phyloP scores from a whole-genome alignment of 257 asterid species.

The Nicotiana obtusifolia region DNA sequence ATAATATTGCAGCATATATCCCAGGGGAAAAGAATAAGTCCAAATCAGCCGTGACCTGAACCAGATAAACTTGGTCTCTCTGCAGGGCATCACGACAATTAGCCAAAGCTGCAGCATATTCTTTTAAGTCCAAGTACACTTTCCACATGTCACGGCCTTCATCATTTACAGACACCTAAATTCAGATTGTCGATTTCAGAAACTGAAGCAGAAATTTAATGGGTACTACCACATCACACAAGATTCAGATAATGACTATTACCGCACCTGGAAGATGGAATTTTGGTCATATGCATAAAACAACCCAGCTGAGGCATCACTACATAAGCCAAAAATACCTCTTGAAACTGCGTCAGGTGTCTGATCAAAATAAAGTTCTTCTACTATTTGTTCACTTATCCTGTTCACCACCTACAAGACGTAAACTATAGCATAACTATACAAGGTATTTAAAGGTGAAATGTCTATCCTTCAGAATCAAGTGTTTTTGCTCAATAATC shows the following conservation, averaged over 20 bases:
- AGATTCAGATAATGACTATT: conserved; percentile 8
- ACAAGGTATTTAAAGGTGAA: neutral
- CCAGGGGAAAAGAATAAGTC: neutral
- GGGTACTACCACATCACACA: conserved; percentile 12
- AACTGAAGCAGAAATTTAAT: conserved; percentile 1
- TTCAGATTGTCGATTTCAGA: conserved; percentile 17
- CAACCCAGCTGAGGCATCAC: conserved; percentile 98
- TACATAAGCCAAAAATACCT: conserved; percentile 88
- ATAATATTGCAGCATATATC: neutral
- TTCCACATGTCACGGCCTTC: conserved; percentile 99
- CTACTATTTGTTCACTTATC: conserved; percentile 89
- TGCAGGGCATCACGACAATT: conserved; percentile 87
- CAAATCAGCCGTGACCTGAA: conserved; percentile 55
- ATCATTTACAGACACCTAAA: conserved; percentile 88
- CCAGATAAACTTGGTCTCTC: conserved; percentile 94
- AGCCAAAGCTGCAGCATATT: conserved; percentile 89
- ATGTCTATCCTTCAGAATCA: neutral
- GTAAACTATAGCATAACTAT: neutral
- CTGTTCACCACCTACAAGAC: conserved; percentile 78
- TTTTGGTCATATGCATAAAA: conserved; percentile 92
- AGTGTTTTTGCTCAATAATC: neutral
- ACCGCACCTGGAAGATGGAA: conserved; percentile 82
- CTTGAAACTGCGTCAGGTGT: conserved; percentile 68
- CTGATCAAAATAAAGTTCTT: conserved; percentile 88
- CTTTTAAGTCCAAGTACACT: conserved; percentile 82